These are phyloP conservation scores for Trichoderma gamsii DNA, from an alignment of 495 filamentous ascomycete genomes.

Conservation along the genomic window DNA sequence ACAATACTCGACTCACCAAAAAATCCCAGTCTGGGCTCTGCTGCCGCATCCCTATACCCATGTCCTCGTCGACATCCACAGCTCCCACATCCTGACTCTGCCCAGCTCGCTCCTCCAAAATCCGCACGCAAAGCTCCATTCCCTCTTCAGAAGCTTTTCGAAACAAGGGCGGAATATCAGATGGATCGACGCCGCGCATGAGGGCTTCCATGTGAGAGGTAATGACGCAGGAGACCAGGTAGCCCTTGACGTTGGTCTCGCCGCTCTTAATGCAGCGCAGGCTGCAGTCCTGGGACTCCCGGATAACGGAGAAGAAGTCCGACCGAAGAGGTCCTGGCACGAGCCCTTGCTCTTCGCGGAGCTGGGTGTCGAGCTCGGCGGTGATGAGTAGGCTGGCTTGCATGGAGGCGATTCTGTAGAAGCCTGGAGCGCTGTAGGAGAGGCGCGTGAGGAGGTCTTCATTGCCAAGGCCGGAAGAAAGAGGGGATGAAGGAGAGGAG, in stretches of 20 bases:
- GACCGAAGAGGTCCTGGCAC: slow-evolving; percentile 13
- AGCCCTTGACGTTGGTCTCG: slow-evolving; percentile 53
- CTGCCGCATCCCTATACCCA: not conserved
- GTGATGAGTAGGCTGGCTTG: slow-evolving; percentile 43
- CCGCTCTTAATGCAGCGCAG: slow-evolving; percentile 42
- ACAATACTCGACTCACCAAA: not conserved
- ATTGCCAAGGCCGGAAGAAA: not conserved
- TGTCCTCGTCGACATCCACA: not conserved
- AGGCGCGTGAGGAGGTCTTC: slow-evolving; percentile 40
- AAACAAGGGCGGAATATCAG: not conserved
- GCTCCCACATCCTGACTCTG: not conserved
- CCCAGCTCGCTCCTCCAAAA: not conserved
- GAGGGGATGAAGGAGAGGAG: not conserved
- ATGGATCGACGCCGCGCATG: slow-evolving; percentile 23
- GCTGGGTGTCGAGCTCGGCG: slow-evolving; percentile 44
- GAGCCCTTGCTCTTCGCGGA: slow-evolving; percentile 45
- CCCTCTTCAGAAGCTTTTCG: not conserved
- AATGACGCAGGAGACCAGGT: slow-evolving; percentile 43
- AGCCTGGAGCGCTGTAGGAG: slow-evolving; percentile 39
- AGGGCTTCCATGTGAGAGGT: slow-evolving; percentile 40
- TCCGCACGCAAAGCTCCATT: not conserved
- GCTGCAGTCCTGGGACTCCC: slow-evolving; percentile 40
- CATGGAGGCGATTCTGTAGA: slow-evolving; percentile 38
- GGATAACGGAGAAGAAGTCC: slow-evolving; percentile 46
- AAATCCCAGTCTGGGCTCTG: slow-evolving; percentile 9